phyloP scores from a whole-genome alignment of 164 flowering plant species.

The Vitis riparia region DNA sequence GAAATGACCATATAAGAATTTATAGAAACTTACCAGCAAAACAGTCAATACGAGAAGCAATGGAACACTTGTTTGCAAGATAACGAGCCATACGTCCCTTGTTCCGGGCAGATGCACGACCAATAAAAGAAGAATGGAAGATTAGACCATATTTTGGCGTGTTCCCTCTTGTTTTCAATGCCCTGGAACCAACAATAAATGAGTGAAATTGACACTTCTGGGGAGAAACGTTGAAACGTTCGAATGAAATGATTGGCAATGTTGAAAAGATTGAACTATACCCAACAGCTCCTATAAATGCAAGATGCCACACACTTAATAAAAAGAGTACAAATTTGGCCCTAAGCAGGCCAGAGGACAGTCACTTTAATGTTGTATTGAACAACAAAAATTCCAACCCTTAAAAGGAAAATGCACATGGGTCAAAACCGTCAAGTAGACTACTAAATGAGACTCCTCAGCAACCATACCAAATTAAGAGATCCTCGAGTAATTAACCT shows the following conservation, averaged over 20 bases:
- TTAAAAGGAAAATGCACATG: neutral
- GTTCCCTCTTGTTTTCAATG: constrained; percentile 91
- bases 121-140: constrained; percentile 96
- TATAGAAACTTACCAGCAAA: constrained; percentile 59
- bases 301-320: too few species aligned
- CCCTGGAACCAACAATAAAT: constrained; percentile 46
- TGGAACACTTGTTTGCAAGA: constrained; percentile 98
- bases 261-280: too few species aligned
- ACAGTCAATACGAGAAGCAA: constrained; percentile 95
- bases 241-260: neutral
- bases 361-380: neutral
- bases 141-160: constrained; percentile 98
- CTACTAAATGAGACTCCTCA: too few species aligned
- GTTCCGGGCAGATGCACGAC: constrained; percentile 87
- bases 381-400: neutral
- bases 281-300: too few species aligned
- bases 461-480: neutral
- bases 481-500: neutral
- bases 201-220: neutral
- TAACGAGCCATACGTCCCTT: constrained; percentile 99
- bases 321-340: too few species aligned
- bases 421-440: too few species aligned
- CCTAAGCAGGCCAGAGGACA: neutral
- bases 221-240: neutral
- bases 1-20: neutral